Evolutionary conservation across 2,329 filamentous ascomycete genomes (phyloP).

Genomic region (Arachnomyces sp.): DNA sequence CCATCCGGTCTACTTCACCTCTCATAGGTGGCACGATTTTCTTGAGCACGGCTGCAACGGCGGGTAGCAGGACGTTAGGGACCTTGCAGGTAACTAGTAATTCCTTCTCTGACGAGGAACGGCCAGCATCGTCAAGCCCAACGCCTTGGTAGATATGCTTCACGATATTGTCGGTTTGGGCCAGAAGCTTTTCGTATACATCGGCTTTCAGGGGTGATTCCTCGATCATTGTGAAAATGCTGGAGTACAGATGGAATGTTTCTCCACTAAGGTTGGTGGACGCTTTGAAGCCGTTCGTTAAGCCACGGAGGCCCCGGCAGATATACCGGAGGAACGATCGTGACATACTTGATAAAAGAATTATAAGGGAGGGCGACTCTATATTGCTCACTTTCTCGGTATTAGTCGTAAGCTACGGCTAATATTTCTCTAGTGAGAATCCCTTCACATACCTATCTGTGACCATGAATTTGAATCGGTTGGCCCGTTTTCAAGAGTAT

Average conservation of each 20-base stretch:
- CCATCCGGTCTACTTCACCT: conserved; percentile 54
- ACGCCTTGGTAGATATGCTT: conserved; percentile 47
- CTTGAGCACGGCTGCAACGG: conserved; percentile 42
- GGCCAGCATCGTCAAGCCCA: conserved; percentile 37
- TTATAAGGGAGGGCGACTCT: conserved; percentile 36
- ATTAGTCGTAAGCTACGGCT: conserved; percentile 11
- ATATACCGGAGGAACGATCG: conserved; percentile 64
- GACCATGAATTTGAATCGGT: conserved; percentile 18
- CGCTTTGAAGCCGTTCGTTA: conserved; percentile 40
- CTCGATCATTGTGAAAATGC: conserved; percentile 47
- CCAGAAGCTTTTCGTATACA: conserved; percentile 58
- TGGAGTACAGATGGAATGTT: conserved; percentile 39
- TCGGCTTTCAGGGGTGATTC: conserved; percentile 51
- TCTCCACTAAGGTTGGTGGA: conserved; percentile 33
- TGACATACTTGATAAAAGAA: conserved; percentile 67
- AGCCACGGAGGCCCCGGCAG: conserved; percentile 55
- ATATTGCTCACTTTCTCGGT: conserved; percentile 28
- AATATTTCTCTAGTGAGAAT: conserved; percentile 6
- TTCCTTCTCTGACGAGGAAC: conserved; percentile 44
- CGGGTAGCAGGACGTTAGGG: conserved; percentile 43
- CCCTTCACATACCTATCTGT: conserved; percentile 24
- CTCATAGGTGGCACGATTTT: conserved; percentile 50
- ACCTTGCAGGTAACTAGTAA: conserved; percentile 47
- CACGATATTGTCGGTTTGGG: conserved; percentile 60
- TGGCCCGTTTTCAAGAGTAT: conserved; percentile 29